Conservation (phyloP, 2,329 filamentous ascomycete genomes). For the Sclerotiophoma versabilis region DNA sequence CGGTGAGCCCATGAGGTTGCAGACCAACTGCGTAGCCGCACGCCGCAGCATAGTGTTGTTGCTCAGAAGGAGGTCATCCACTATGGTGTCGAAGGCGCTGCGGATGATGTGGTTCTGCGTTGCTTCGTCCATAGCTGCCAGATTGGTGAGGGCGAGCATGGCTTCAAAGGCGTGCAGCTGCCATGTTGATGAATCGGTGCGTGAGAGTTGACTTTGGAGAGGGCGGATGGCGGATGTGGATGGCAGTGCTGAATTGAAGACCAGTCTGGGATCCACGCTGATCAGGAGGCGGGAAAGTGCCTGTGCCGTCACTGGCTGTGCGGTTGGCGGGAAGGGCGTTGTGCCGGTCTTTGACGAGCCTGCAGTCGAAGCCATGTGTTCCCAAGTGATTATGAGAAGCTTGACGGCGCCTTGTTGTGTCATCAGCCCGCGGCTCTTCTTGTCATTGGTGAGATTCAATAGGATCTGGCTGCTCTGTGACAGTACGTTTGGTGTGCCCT, state of each 20-base stretch:
- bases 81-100: conserved; percentile 72
- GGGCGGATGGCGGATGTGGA: conserved; percentile 82
- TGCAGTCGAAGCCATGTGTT: conserved; percentile 59
- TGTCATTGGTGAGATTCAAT: conserved; percentile 76
- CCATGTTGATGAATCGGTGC: conserved; percentile 65
- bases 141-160: conserved; percentile 90
- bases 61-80: conserved; percentile 81
- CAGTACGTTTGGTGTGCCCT: conserved; percentile 73
- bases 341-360: conserved; percentile 51
- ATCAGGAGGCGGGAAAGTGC: conserved; percentile 86
- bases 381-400: conserved; percentile 76
- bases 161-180: conserved; percentile 89
- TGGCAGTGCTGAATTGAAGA: conserved; percentile 80
- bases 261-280: conserved; percentile 80
- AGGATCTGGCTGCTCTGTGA: conserved; percentile 78
- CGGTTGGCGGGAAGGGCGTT: conserved; percentile 33
- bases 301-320: conserved; percentile 70
- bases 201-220: conserved; percentile 74
- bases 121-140: conserved; percentile 75
- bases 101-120: conserved; percentile 75
- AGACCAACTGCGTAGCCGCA: conserved; percentile 86
- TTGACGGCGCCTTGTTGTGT: conserved; percentile 94
- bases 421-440: conserved; percentile 76
- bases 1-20: conserved; percentile 80
- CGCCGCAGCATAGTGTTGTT: conserved; percentile 78